phyloP scores from a whole-genome alignment of 140 eudicot species.

The Stevia rebaudiana region DNA sequence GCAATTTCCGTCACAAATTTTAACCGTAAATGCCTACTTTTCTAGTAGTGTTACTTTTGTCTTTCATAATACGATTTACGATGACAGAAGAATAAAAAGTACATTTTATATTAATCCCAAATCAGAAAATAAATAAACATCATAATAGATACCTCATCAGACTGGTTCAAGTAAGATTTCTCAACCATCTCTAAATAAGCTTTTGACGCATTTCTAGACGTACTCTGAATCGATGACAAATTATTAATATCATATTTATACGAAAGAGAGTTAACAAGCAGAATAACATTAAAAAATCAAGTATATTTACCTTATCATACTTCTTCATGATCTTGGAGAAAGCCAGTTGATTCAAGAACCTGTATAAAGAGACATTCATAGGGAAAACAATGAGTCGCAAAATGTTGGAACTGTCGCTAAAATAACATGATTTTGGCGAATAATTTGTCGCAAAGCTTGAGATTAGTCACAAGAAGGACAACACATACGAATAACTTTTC shows the following conservation, averaged over 20 bases:
- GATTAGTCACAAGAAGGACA: neutral
- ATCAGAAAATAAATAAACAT: too few relatives aligned
- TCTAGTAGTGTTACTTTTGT: too few relatives aligned
- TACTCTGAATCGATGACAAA: slow-evolving; percentile 29
- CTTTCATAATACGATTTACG: too few relatives aligned
- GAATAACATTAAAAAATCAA: neutral
- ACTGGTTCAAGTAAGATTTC: slow-evolving; percentile 47
- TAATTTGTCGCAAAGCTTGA: neutral
- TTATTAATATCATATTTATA: neutral
- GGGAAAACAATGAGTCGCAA: neutral
- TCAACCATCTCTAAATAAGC: slow-evolving; percentile 54
- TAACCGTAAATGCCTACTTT: too few relatives aligned
- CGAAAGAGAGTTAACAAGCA: neutral
- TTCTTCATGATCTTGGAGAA: slow-evolving; percentile 65
- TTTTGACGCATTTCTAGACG: slow-evolving; percentile 55
- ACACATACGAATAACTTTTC: slow-evolving; percentile 52
- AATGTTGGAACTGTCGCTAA: neutral
- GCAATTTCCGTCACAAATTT: too few relatives aligned
- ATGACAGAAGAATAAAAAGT: too few relatives aligned
- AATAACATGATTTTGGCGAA: neutral
- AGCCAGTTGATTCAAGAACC: slow-evolving; percentile 49
- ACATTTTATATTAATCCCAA: too few relatives aligned
- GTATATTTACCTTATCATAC: slow-evolving; percentile 42
- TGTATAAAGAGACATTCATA: slow-evolving; percentile 5
- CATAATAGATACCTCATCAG: slow-evolving; percentile 40